Percentiles rank a stretch among this genome's conserved stretches.
Evolutionary conservation across 805 yeast species (phyloP).

Genomic region (Vanderwaltozyma tropicalis): DNA sequence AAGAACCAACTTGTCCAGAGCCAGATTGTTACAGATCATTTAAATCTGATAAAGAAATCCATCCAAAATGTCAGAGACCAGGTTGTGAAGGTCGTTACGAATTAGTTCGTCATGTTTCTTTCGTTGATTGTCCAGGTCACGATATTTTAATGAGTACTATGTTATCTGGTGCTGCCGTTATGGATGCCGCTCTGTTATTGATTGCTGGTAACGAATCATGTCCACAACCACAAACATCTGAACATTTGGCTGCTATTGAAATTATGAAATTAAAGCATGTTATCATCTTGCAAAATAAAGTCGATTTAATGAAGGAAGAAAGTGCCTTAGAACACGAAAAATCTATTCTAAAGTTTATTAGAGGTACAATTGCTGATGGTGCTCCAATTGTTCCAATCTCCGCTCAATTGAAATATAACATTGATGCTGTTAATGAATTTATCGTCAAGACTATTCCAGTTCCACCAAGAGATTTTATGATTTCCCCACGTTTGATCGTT

Average conservation of each 20-base stretch:
- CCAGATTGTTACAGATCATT: conserved; percentile 94
- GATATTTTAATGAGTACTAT: conserved; percentile 99
- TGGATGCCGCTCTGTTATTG: conserved; percentile 96
- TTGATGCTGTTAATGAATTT: conserved; percentile 95
- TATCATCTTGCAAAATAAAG: conserved; percentile 92
- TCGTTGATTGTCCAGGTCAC: conserved; percentile 99
- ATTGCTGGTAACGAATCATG: conserved; percentile 98
- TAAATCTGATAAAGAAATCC: conserved; percentile 88
- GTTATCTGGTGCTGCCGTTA: conserved; percentile 99
- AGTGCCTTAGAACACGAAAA: conserved; percentile 92
- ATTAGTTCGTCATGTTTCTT: conserved; percentile 91
- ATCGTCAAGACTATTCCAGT: conserved; percentile 90
- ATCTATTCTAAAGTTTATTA: conserved; percentile 81
- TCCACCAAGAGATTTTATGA: conserved; percentile 89
- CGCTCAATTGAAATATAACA: conserved; percentile 96
- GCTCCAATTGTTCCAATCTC: conserved; percentile 98
- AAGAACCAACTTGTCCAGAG: conserved; percentile 73
- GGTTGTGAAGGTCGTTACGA: conserved; percentile 86
- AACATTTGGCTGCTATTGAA: conserved; percentile 98
- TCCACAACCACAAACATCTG: conserved; percentile 99
- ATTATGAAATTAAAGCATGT: conserved; percentile 97
- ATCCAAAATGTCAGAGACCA: conserved; percentile 81
- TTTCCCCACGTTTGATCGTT: conserved; percentile 90
- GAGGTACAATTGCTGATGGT: conserved; percentile 98
- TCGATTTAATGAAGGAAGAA: conserved; percentile 96